phyloP scores from a whole-genome alignment of 225 moss, liverwort and hornwort species.

The Physcomitrellopsis africana region DNA sequence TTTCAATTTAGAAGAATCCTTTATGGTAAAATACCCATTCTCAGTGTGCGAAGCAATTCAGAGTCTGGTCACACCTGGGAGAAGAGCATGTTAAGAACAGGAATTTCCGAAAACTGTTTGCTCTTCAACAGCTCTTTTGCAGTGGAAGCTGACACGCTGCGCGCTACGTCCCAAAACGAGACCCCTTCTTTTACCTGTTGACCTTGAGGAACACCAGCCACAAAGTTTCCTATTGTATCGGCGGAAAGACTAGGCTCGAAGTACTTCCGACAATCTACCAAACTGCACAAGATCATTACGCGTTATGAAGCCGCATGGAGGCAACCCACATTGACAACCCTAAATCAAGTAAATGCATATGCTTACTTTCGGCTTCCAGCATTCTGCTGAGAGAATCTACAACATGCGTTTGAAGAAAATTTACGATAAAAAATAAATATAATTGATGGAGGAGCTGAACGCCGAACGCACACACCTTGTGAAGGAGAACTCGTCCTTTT shows the following conservation, averaged over 20 bases:
- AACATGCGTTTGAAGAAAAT: no score
- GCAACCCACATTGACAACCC: no score
- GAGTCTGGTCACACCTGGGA: conserved; percentile 26
- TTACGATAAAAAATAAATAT: no score
- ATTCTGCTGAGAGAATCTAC: no score
- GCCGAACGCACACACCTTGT: conserved; percentile 39
- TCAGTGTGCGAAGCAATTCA: no score
- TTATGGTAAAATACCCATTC: no score
- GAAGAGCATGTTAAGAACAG: conserved; percentile 92
- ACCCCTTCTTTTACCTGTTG: conserved; percentile 64
- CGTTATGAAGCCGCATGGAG: no score
- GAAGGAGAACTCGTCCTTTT: conserved; percentile 81
- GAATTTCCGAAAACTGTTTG: conserved; percentile 75
- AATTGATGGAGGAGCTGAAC: not conserved
- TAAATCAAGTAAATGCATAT: no score
- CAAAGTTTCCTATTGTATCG: conserved; percentile 64
- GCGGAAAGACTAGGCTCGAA: conserved; percentile 65
- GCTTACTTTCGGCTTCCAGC: no score
- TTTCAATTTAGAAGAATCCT: no score
- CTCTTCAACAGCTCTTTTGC: conserved; percentile 69
- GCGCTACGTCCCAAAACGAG: conserved; percentile 81
- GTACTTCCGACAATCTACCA: conserved; percentile 60
- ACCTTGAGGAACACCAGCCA: conserved; percentile 61
- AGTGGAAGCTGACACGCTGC: conserved; percentile 51
- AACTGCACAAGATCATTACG: conserved; percentile 27